A percentile compares a stretch with the other conserved stretches of the same genome.
Conservation (phyloP, 345 rosid genomes). For the Eutrema yunnanense region DNA sequence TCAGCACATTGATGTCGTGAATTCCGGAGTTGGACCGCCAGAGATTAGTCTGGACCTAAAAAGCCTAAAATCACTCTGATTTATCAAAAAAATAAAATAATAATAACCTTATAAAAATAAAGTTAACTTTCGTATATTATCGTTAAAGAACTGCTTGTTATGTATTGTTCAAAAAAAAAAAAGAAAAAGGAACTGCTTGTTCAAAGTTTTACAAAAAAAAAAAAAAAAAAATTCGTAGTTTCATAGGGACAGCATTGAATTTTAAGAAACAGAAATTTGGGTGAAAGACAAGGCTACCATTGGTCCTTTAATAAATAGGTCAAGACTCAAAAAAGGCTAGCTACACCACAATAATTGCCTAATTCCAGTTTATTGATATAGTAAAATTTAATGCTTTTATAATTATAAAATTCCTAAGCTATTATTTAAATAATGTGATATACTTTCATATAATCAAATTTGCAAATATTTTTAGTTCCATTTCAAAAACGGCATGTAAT, state of each 20-base stretch:
- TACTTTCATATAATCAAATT: background rate
- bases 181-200: too few species aligned
- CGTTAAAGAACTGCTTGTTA: background rate
- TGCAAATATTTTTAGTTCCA: background rate
- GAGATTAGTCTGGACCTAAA: too few species aligned
- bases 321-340: conserved; percentile 12
- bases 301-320: conserved; percentile 14
- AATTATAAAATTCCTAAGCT: background rate
- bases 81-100: too few species aligned
- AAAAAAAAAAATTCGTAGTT: background rate
- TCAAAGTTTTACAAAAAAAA: background rate
- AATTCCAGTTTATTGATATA: background rate
- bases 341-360: conserved; percentile 17
- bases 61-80: too few species aligned
- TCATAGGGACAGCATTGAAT: conserved; percentile 15
- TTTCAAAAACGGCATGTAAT: background rate
- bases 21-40: too few species aligned
- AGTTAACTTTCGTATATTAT: background rate
- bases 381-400: background rate
- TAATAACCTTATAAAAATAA: background rate
- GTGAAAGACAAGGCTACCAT: conserved; percentile 23
- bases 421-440: background rate
- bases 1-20: too few species aligned
- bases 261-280: background rate
- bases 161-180: too few species aligned